phyloP scores from a whole-genome alignment of 306 rosid genomes.

The Ormosia semicastrata region DNA sequence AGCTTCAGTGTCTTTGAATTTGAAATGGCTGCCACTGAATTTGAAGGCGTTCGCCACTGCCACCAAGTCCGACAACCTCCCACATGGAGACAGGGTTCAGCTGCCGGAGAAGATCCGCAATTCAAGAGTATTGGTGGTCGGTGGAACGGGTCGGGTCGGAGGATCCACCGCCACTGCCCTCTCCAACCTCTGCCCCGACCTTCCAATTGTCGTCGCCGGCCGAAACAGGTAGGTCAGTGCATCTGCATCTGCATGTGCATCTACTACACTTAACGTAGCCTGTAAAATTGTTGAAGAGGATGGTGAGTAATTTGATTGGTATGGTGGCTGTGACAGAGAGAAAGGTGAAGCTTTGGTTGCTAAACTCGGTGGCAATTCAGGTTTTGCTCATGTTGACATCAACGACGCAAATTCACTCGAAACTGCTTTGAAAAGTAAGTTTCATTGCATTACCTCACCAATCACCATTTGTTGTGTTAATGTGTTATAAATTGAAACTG shows the following conservation, averaged over 20 bases:
- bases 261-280: neutral
- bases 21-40: slow-evolving; percentile 24
- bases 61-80: neutral
- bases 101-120: slow-evolving; percentile 58
- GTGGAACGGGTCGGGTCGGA: slow-evolving; percentile 96
- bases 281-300: neutral
- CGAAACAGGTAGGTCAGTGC: slow-evolving; percentile 61
- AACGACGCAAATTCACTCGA: slow-evolving; percentile 55
- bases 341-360: slow-evolving; percentile 68
- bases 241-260: neutral
- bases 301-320: neutral
- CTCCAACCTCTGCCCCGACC: slow-evolving; percentile 72
- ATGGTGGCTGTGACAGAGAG: slow-evolving; percentile 44
- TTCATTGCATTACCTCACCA: neutral
- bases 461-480: neutral
- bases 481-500: neutral
- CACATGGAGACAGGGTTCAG: slow-evolving; percentile 21
- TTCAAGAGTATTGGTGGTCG: slow-evolving; percentile 74
- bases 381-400: slow-evolving; percentile 62
- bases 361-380: slow-evolving; percentile 60
- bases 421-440: slow-evolving; percentile 60
- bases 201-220: slow-evolving; percentile 66
- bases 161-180: slow-evolving; percentile 87
- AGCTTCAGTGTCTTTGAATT: slow-evolving; percentile 29
- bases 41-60: neutral